Conservation (phyloP, 441 rosid genomes). For the Populus hybrid region DNA sequence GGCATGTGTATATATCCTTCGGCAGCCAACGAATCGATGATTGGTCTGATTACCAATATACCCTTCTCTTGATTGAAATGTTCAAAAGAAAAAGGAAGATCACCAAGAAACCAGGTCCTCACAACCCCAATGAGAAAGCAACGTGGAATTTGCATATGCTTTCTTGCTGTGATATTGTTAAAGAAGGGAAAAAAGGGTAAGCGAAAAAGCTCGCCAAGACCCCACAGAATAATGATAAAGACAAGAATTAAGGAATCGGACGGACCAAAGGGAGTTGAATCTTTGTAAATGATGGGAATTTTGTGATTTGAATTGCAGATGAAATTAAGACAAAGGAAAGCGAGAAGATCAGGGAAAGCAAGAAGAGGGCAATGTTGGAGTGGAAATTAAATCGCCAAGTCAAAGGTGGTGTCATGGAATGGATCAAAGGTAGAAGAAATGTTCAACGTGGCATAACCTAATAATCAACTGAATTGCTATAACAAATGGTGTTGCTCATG, state of each 20-base stretch:
- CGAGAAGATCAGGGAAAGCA: slow-evolving; percentile 37
- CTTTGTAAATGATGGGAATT: slow-evolving; percentile 30
- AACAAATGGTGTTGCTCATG: slow-evolving; percentile 3
- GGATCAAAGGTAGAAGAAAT: slow-evolving; percentile 9
- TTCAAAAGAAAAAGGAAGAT: slow-evolving; percentile 49
- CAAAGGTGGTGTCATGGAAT: slow-evolving; percentile 20
- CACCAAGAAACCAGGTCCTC: slow-evolving; percentile 50
- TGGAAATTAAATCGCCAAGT: slow-evolving; percentile 26
- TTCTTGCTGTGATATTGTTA: slow-evolving; percentile 22
- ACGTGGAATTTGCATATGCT: slow-evolving; percentile 40
- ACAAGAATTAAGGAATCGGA: slow-evolving; percentile 43
- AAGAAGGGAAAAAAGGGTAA: slow-evolving; percentile 30
- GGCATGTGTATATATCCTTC: slow-evolving; percentile 16
- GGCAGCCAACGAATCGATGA: slow-evolving; percentile 42
- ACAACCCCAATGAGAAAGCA: slow-evolving; percentile 47
- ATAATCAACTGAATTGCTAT: not conserved
- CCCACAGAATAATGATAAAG: slow-evolving; percentile 39
- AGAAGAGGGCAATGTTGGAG: slow-evolving; percentile 28
- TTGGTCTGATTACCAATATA: slow-evolving; percentile 51
- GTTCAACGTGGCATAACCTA: slow-evolving; percentile 23
- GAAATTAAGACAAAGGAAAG: slow-evolving; percentile 30
- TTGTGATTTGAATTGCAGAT: slow-evolving; percentile 36
- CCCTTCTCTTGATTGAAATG: slow-evolving; percentile 45
- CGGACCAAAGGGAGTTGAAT: slow-evolving; percentile 57
- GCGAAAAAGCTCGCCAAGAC: slow-evolving; percentile 40